phyloP scores from a whole-genome alignment of 2,329 filamentous ascomycete species.

The Pezizomycotina sp. region DNA sequence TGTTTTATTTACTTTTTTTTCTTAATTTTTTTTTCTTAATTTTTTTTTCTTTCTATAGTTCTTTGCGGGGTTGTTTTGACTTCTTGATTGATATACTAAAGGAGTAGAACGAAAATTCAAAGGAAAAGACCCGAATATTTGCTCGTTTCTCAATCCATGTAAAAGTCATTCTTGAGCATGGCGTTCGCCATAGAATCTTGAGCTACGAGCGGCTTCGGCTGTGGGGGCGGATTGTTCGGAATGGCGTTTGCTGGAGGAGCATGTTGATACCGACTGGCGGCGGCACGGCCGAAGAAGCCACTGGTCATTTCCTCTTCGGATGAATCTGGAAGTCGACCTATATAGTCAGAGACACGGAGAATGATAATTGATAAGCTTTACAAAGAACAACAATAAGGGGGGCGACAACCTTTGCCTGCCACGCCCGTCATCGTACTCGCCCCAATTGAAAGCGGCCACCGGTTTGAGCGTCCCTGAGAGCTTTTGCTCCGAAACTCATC shows the following conservation, averaged over 20 bases:
- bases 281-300: conserved; percentile 30
- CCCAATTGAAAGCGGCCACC: conserved; percentile 31
- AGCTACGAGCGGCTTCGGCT: too few species aligned
- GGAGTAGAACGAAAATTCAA: too few species aligned
- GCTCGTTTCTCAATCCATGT: conserved; percentile 61
- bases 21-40: too few species aligned
- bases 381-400: conserved; percentile 28
- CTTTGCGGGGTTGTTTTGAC: too few species aligned
- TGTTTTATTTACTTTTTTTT: too few species aligned
- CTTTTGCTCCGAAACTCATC: conserved; percentile 77
- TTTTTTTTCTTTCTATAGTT: too few species aligned
- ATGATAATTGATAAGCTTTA: conserved; percentile 29
- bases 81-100: too few species aligned
- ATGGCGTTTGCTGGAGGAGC: conserved; percentile 28
- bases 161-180: conserved; percentile 93
- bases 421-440: conserved; percentile 33
- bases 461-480: conserved; percentile 52
- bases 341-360: conserved; percentile 28
- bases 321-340: conserved; percentile 14
- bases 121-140: background rate
- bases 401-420: conserved; percentile 46
- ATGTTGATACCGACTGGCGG: conserved; percentile 31
- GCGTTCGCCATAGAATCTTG: conserved; percentile 83
- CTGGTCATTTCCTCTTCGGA: conserved; percentile 21
- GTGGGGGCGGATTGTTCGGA: conserved; percentile 51